phyloP scores from a whole-genome alignment of 148 eudicot species.

The Arbutus unedo region DNA sequence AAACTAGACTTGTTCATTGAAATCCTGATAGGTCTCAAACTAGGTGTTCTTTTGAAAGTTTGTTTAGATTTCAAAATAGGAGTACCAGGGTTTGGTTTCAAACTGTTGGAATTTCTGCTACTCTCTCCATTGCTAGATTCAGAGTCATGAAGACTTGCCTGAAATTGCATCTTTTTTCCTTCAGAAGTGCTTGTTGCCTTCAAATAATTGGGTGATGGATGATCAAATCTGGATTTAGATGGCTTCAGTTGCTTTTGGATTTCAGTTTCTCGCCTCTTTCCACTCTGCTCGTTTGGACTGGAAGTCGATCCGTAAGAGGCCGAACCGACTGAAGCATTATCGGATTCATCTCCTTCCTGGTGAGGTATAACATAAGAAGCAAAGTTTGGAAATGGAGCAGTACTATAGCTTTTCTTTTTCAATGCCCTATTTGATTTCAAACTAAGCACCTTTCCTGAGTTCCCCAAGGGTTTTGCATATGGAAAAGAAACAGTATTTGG shows the following conservation, averaged over 20 bases:
- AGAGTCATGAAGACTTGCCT: conserved; percentile 16
- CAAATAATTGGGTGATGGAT: conserved; percentile 42
- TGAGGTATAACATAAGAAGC: conserved; percentile 15
- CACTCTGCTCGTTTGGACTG: conserved; percentile 17
- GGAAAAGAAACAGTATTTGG: not conserved
- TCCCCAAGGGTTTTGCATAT: conserved; percentile 14
- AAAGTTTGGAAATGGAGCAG: conserved; percentile 28
- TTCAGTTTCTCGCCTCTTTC: conserved; percentile 22
- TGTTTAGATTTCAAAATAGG: conserved; percentile 30
- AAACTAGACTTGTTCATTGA: conserved; percentile 56
- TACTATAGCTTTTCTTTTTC: conserved; percentile 14
- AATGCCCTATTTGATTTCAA: conserved; percentile 32
- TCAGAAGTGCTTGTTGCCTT: conserved; percentile 51
- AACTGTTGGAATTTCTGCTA: conserved; percentile 6
- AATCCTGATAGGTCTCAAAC: conserved; percentile 46
- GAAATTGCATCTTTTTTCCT: conserved; percentile 33
- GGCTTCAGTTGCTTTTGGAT: conserved; percentile 31
- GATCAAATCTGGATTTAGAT: conserved; percentile 41
- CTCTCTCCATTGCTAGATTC: conserved; percentile 18
- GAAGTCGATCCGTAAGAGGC: conserved; percentile 24
- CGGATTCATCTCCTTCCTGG: conserved; percentile 38
- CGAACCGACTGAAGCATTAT: conserved; percentile 26
- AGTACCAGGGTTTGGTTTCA: conserved; percentile 18
- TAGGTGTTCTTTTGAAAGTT: conserved; percentile 37
- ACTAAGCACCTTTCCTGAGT: conserved; percentile 30